phyloP scores from a whole-genome alignment of 371 early-diverging fungal genomes.

The Catenaria anguillulae region DNA sequence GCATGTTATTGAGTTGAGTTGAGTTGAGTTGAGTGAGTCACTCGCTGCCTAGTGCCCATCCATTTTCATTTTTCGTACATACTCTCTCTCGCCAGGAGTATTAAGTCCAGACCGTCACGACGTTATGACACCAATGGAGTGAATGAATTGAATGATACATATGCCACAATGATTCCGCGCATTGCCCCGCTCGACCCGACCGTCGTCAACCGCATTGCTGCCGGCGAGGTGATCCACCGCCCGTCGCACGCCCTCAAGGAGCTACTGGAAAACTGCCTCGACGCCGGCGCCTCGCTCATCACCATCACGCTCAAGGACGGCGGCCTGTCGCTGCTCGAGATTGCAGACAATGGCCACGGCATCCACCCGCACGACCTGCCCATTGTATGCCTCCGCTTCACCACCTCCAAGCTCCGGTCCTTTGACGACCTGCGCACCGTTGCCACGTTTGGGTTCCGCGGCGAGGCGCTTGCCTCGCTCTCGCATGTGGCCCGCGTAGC shows the following conservation, averaged over 20 bases:
- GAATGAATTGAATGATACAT: background rate
- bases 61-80: no score
- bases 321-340: constrained; percentile 76
- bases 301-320: constrained; percentile 68
- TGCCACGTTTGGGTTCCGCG: constrained; percentile 95
- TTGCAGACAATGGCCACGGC: constrained; percentile 95
- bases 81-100: no score
- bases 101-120: no score
- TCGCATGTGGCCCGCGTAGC: constrained; percentile 81
- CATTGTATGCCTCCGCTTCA: constrained; percentile 84
- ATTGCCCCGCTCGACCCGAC: constrained; percentile 54
- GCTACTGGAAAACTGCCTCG: constrained; percentile 92
- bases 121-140: no score
- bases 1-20: no score
- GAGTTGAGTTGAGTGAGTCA: no score
- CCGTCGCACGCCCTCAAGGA: constrained; percentile 95
- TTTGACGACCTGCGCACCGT: constrained; percentile 79
- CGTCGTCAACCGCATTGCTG: constrained; percentile 87
- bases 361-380: constrained; percentile 69
- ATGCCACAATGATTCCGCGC: no score
- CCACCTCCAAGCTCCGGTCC: constrained; percentile 79
- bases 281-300: constrained; percentile 81
- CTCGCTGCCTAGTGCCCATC: no score
- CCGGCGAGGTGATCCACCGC: constrained; percentile 88
- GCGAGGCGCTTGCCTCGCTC: constrained; percentile 97